phyloP scores from a whole-genome alignment of 177 flowering plant species.

The Vitis hybrid region DNA sequence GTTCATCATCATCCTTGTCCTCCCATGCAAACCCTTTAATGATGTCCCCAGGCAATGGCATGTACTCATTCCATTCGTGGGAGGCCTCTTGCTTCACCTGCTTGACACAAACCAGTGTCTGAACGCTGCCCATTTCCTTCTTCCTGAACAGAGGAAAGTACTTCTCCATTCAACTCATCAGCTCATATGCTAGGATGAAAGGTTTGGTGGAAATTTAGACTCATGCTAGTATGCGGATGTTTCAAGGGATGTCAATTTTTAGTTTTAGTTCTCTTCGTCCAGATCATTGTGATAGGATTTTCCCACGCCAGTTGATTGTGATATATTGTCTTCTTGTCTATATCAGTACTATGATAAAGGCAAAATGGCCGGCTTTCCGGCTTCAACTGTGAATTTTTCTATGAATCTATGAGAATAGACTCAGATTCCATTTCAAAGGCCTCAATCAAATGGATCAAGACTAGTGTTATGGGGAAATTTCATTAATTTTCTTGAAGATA shows the following conservation, averaged over 20 bases:
- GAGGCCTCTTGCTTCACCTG: slow-evolving; percentile 45
- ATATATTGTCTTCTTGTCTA: not conserved
- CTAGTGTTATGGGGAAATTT: too few relatives aligned
- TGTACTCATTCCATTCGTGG: slow-evolving; percentile 59
- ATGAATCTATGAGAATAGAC: too few relatives aligned
- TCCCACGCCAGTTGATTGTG: not conserved
- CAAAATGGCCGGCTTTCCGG: not conserved
- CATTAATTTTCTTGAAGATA: too few relatives aligned
- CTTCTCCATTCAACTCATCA: slow-evolving; percentile 1
- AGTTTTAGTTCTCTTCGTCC: not conserved
- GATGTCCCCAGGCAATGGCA: slow-evolving; percentile 71
- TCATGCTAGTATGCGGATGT: not conserved
- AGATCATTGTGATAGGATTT: not conserved
- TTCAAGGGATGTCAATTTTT: not conserved
- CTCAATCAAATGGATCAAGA: too few relatives aligned
- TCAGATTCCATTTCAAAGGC: too few relatives aligned
- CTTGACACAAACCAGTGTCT: slow-evolving; percentile 46
- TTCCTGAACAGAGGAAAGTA: not conserved
- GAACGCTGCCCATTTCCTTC: slow-evolving; percentile 17
- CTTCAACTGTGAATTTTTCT: not conserved
- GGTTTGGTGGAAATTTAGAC: not conserved
- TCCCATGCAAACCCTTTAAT: slow-evolving; percentile 42
- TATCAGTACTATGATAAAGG: not conserved
- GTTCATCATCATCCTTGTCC: slow-evolving; percentile 24
- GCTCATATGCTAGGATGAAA: not conserved